Conservation (phyloP, 495 filamentous ascomycete genomes). For the Pyrenopolyporus hunteri region DNA sequence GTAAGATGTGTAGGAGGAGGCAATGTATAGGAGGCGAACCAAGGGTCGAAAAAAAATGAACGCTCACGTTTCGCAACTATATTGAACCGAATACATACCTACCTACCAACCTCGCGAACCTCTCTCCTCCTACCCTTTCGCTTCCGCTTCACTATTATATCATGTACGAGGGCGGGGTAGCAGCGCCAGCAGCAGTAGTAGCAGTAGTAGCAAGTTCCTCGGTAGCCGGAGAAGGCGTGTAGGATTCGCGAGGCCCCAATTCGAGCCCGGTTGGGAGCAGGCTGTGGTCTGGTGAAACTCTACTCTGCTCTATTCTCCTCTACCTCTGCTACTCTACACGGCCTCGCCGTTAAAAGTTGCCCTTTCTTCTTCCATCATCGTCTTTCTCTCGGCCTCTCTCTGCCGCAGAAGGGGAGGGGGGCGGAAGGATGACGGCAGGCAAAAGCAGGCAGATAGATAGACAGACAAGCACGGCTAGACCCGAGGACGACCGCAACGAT, state of each 20-base stretch:
- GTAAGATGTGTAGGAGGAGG: constrained; percentile 5
- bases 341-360: constrained; percentile 21
- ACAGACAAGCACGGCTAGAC: not conserved
- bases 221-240: constrained; percentile 19
- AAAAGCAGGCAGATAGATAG: not conserved
- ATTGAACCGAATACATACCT: constrained; percentile 1
- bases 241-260: constrained; percentile 28
- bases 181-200: no score
- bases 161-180: constrained; percentile 21
- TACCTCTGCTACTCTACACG: constrained; percentile 2
- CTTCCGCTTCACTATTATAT: not conserved
- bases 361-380: not conserved
- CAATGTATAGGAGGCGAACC: no score
- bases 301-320: not conserved
- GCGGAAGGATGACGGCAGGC: not conserved
- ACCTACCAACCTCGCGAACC: no score
- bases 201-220: no score
- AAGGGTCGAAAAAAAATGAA: constrained; percentile 5
- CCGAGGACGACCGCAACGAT: not conserved
- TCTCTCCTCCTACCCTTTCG: constrained; percentile 1
- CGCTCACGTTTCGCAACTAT: constrained; percentile 4
- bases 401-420: no score
- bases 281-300: constrained; percentile 5
- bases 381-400: no score
- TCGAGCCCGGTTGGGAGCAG: constrained; percentile 16